Evolutionary conservation across 2,329 filamentous ascomycete species (phyloP).

Genomic region (Penicillium capsulatum): DNA sequence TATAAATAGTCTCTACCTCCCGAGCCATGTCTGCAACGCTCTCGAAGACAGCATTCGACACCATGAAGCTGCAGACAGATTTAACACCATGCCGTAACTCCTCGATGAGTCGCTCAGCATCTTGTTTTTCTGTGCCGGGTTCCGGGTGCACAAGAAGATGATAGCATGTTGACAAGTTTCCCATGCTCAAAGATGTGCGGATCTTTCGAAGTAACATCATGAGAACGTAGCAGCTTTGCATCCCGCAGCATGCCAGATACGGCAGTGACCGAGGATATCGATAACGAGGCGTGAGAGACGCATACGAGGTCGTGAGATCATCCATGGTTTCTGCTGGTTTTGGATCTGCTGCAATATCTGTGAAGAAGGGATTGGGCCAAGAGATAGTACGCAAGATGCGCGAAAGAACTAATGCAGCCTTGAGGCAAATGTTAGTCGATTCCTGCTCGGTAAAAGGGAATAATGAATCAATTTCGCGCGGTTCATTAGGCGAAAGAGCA

Average conservation of each 20-base stretch:
- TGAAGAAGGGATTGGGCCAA: constrained; percentile 6
- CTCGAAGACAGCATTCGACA: constrained; percentile 20
- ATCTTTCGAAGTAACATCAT: constrained; percentile 23
- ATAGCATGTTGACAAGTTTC: constrained; percentile 17
- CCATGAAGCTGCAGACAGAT: constrained; percentile 15
- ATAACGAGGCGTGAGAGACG: not conserved
- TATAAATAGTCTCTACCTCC: constrained; percentile 23
- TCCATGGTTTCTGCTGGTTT: not conserved
- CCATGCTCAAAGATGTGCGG: constrained; percentile 15
- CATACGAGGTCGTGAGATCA: not conserved
- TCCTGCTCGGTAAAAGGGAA: constrained; percentile 26
- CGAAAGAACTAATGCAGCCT: constrained; percentile 20
- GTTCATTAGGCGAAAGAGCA: constrained; percentile 23
- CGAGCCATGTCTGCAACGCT: constrained; percentile 21
- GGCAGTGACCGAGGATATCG: constrained; percentile 17
- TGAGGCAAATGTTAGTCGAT: constrained; percentile 23
- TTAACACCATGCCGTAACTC: constrained; percentile 22
- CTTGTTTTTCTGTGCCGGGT: constrained; percentile 18
- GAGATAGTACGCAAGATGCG: constrained; percentile 17
- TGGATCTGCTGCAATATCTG: constrained; percentile 2
- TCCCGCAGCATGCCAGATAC: constrained; percentile 21
- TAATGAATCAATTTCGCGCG: constrained; percentile 8
- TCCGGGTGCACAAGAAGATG: constrained; percentile 20
- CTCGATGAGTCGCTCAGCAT: constrained; percentile 22
- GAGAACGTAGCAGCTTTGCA: constrained; percentile 25